Evolutionary conservation across 768 basidiomycete species (phyloP).

Genomic region (Rhodosporidiobolus sp.): DNA sequence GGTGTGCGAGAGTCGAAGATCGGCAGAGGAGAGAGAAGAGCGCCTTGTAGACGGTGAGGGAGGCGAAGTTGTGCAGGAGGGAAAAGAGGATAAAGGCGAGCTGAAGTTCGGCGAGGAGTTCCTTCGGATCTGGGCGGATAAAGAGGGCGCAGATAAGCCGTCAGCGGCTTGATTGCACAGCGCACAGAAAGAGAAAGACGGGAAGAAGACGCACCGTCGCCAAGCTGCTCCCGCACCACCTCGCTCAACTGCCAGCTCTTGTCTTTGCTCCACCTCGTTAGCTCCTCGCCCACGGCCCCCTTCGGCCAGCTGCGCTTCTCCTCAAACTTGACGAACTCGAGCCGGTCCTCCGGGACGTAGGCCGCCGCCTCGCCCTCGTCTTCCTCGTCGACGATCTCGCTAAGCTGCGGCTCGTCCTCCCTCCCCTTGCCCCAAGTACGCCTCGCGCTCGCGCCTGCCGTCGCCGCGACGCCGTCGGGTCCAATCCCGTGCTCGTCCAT

Average conservation of each 20-base stretch:
- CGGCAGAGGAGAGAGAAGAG: constrained; percentile 48
- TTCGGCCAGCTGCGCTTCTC: constrained; percentile 50
- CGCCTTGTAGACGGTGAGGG: constrained; percentile 49
- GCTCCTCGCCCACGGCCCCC: constrained; percentile 50
- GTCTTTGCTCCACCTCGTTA: constrained; percentile 49
- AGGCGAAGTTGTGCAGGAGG: constrained; percentile 50
- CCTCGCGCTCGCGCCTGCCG: background rate
- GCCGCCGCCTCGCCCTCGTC: constrained; percentile 13
- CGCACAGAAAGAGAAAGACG: background rate
- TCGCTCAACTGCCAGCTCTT: constrained; percentile 50
- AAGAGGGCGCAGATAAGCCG: background rate
- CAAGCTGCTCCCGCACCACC: constrained; percentile 43
- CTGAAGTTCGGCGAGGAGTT: constrained; percentile 49
- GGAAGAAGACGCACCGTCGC: constrained; percentile 42
- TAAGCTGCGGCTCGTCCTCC: constrained; percentile 7
- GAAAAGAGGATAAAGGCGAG: constrained; percentile 50
- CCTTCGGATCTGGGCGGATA: constrained; percentile 44
- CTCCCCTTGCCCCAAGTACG: constrained; percentile 40
- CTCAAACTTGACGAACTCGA: constrained; percentile 47
- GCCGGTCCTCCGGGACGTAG: constrained; percentile 39
- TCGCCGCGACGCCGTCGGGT: background rate
- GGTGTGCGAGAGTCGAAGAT: constrained; percentile 41
- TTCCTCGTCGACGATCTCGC: constrained; percentile 5
- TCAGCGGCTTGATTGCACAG: no score
- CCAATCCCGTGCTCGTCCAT: constrained; percentile 36